These are phyloP conservation scores for Mortierella sp. DNA, from an alignment of 371 early-diverging fungal genomes.

Conservation along the genomic window DNA sequence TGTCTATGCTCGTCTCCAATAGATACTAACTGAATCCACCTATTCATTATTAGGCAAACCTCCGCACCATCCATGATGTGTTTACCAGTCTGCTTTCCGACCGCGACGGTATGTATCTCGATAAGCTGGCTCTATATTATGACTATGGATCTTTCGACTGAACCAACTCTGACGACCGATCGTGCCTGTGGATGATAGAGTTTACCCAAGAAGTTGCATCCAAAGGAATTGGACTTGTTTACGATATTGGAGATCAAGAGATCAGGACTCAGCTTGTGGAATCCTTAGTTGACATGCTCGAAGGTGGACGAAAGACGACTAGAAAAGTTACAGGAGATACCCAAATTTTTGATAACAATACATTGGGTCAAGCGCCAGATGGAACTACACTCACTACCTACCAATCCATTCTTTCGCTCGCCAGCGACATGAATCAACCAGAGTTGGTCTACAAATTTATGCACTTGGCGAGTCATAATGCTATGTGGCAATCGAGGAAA, in stretches of 20 bases:
- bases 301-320: constrained; percentile 65
- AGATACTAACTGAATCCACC: no score
- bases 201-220: constrained; percentile 87
- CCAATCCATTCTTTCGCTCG: constrained; percentile 86
- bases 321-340: constrained; percentile 84
- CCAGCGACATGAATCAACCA: constrained; percentile 93
- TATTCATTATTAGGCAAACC: no score
- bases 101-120: constrained; percentile 69
- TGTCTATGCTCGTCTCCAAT: not conserved
- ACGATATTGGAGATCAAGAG: constrained; percentile 82
- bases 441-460: constrained; percentile 96
- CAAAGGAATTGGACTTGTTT: constrained; percentile 88
- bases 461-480: constrained; percentile 91
- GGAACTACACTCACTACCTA: constrained; percentile 85
- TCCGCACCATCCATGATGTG: constrained; percentile 59
- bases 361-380: constrained; percentile 84
- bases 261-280: constrained; percentile 73
- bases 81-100: constrained; percentile 84
- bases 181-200: constrained; percentile 49
- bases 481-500: constrained; percentile 90
- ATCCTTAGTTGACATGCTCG: constrained; percentile 71
- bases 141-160: constrained; percentile 8
- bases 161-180: constrained; percentile 35
- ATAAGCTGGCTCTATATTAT: not conserved
- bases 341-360: constrained; percentile 76